Percentiles rank a stretch among this genome's conserved stretches.
Evolutionary conservation across 192 early-diverging fungal species (phyloP).

Genomic region (Thamnidium elegans): DNA sequence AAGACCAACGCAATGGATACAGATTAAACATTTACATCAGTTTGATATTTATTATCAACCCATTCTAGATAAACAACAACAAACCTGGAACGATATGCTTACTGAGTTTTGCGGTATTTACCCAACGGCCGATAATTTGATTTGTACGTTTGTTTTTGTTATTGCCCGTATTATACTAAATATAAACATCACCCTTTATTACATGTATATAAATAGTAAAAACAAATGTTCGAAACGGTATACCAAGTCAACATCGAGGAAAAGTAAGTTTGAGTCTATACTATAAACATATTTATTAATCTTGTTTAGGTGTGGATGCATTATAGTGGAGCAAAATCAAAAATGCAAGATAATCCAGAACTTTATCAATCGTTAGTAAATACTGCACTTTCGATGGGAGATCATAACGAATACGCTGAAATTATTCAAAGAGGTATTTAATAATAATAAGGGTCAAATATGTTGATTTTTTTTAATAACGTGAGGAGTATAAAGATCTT

Average conservation of each 20-base stretch:
- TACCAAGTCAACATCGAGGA: slow-evolving; percentile 61
- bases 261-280: slow-evolving; percentile 38
- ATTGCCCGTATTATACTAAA: too few species aligned
- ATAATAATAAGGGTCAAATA: not conserved
- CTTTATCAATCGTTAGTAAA: slow-evolving; percentile 54
- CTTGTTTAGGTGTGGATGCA: slow-evolving; percentile 45
- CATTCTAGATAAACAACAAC: slow-evolving; percentile 42
- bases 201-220: slow-evolving; percentile 55
- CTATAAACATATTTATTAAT: not conserved
- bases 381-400: slow-evolving; percentile 42
- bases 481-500: slow-evolving; percentile 51
- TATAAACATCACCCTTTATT: too few species aligned
- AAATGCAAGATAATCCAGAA: slow-evolving; percentile 49
- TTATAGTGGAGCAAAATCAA: slow-evolving; percentile 66
- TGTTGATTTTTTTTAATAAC: not conserved
- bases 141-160: too few species aligned
- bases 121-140: too few species aligned
- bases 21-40: slow-evolving; percentile 41
- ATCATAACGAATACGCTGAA: slow-evolving; percentile 64
- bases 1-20: slow-evolving; percentile 49
- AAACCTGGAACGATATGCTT: slow-evolving; percentile 47
- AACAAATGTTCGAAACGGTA: slow-evolving; percentile 68
- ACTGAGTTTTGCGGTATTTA: slow-evolving; percentile 10
- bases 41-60: slow-evolving; percentile 50
- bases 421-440: slow-evolving; percentile 61